Conservation (phyloP, 1,139 yeast genomes). For the Suhomyces kunorum region DNA sequence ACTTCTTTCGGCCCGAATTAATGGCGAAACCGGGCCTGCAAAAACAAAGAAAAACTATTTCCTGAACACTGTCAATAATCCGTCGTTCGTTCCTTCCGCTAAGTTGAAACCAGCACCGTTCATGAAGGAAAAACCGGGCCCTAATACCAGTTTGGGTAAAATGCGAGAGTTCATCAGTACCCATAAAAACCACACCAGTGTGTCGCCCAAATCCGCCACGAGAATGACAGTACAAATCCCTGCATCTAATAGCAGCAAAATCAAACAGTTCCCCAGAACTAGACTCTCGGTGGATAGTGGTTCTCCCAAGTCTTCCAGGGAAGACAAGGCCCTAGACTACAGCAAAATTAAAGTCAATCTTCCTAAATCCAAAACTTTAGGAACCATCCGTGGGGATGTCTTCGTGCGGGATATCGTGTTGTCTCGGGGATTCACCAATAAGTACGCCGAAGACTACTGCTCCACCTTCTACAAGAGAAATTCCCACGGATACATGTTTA, state of each 20-base stretch:
- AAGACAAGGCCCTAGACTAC: constrained; percentile 1
- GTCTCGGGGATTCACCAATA: constrained; percentile 10
- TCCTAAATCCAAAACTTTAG: constrained; percentile 1
- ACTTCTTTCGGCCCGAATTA: too few species aligned
- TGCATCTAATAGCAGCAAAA: constrained; percentile 4
- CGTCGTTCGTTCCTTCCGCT: constrained; percentile 27
- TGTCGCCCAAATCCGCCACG: background rate
- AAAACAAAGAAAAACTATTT: constrained; percentile 21
- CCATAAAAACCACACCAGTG: constrained; percentile 4
- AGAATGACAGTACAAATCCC: constrained; percentile 1
- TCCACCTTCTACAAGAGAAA: constrained; percentile 42
- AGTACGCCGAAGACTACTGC: constrained; percentile 29
- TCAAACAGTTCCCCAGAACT: constrained; percentile 4
- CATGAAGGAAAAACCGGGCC: constrained; percentile 8
- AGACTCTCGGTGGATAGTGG: background rate
- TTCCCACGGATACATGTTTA: constrained; percentile 41
- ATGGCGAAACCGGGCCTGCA: too few species aligned
- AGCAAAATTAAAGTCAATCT: constrained; percentile 10
- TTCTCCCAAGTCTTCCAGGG: background rate
- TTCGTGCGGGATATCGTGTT: constrained; percentile 10
- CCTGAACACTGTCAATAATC: constrained; percentile 25
- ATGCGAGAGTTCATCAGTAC: constrained; percentile 11
- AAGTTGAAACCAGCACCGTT: constrained; percentile 10
- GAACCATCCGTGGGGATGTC: constrained; percentile 1
- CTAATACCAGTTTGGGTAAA: constrained; percentile 6